Evolutionary conservation across 2,329 filamentous ascomycete species (phyloP).

Genomic region (Berkeleyomyces rouxiae): DNA sequence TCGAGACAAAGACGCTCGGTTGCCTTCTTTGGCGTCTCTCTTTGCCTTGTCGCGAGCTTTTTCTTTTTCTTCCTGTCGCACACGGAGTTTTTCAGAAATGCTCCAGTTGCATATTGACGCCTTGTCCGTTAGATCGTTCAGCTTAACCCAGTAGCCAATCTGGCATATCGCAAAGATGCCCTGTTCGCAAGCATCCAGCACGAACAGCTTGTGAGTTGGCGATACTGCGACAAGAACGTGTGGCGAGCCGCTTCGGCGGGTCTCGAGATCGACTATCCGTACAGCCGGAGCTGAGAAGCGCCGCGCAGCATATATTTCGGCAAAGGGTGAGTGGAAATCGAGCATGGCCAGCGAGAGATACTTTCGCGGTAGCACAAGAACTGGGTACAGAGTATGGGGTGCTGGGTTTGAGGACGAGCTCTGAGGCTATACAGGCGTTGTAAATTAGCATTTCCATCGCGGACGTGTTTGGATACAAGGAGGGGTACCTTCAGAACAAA

Average conservation of each 20-base stretch:
- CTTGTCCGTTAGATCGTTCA: conserved; percentile 33
- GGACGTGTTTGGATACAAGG: background rate
- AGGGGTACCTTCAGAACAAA: conserved; percentile 6
- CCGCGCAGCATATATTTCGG: conserved; percentile 31
- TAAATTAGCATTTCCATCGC: background rate
- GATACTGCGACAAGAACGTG: conserved; percentile 35
- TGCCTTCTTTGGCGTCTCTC: background rate
- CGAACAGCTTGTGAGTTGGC: conserved; percentile 5
- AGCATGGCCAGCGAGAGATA: conserved; percentile 43
- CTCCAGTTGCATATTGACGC: conserved; percentile 29
- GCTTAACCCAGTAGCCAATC: conserved; percentile 48
- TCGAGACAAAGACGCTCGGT: conserved; percentile 3
- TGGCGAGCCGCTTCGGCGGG: conserved; percentile 35
- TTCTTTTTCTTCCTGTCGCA: conserved; percentile 16
- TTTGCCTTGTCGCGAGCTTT: conserved; percentile 10
- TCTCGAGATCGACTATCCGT: conserved; percentile 46
- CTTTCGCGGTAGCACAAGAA: conserved; percentile 46
- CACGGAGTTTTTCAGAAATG: conserved; percentile 20
- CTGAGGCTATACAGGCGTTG: conserved; percentile 30
- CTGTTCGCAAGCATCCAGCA: conserved; percentile 16
- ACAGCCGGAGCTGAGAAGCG: conserved; percentile 45
- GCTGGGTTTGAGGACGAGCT: conserved; percentile 35
- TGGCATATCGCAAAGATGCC: conserved; percentile 52
- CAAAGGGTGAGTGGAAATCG: conserved; percentile 35
- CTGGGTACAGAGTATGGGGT: conserved; percentile 38